Evolutionary conservation across 768 basidiomycete species (phyloP), one percentile per base, ranked within the genome.

Genomic region (Auricularia auricula-judae): DNA sequence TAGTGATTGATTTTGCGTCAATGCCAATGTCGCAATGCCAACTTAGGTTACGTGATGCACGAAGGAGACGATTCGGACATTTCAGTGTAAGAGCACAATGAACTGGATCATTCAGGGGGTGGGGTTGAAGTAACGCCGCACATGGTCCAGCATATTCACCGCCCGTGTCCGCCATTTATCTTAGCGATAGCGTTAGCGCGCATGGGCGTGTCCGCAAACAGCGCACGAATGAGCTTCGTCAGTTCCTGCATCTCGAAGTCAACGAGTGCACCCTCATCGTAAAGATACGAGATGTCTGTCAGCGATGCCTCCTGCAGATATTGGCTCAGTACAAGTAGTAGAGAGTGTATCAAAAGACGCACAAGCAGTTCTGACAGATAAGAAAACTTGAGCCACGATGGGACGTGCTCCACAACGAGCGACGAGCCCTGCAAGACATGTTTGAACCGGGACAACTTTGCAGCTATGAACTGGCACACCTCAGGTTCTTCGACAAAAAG

Each of bases 331-430:
- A 16, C 29, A 39, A 63, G 29, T 29, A 29, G 29, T 29, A 29
- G 29, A 29, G 29, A 29, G 29, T 0, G 29, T 29, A 29, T 29
- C 29, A 29, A 29, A 29, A 29, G 3, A 34, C 89, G 58, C 66
- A 94, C 93, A 80, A 98, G 73, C 12, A 98, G 81, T 73, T 97
- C 94, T 1, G 91, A 91, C 3, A 97, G 80, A 74, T 98, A 98
- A 21, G 89, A 93, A 74, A 91, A 96, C 74, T 96, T 96, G 69
- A 97, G 79, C 95, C 95, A 98, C 12, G 85, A 87, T 1, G 91
- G 89, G n/a, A 95, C 91, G 67, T 91, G 92, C 0, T 85, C 86
- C 0, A 88, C 88, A 5, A 92, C 86, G 60, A 89, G 85, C 0
- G 91, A 88, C 21, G 87, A 66, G 39, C 58, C 21, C 23, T 39